Evolutionary conservation across 2,329 filamentous ascomycete species (phyloP).

Genomic region (Penicillium thymicola): DNA sequence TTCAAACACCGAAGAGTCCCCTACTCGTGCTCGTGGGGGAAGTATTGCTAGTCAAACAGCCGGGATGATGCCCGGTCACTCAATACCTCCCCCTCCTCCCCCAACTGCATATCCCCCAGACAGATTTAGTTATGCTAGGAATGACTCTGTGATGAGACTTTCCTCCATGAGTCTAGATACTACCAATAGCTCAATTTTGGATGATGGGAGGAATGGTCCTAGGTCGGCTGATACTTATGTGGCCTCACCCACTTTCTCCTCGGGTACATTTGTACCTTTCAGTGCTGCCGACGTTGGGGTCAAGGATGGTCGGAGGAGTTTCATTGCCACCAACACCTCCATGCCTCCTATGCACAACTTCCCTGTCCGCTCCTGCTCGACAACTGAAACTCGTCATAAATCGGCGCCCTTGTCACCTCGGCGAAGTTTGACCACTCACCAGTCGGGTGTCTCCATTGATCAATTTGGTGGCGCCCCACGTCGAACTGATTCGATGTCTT

Average conservation of each 20-base stretch:
- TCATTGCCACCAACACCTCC: slow-evolving; percentile 23
- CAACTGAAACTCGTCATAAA: slow-evolving; percentile 22
- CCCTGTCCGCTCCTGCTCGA: slow-evolving; percentile 27
- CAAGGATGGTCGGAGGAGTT: slow-evolving; percentile 30
- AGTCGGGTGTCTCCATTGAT: slow-evolving; percentile 26
- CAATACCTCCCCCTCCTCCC: slow-evolving; percentile 38
- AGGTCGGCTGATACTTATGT: slow-evolving; percentile 29
- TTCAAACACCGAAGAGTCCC: slow-evolving; percentile 22
- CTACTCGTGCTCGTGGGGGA: slow-evolving; percentile 26
- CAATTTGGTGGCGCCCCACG: slow-evolving; percentile 26
- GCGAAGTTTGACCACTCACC: slow-evolving; percentile 32
- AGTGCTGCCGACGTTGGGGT: slow-evolving; percentile 39
- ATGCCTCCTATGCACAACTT: slow-evolving; percentile 27
- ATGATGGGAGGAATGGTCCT: slow-evolving; percentile 30
- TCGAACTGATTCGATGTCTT: slow-evolving; percentile 31
- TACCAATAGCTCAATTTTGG: slow-evolving; percentile 39
- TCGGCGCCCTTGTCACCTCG: slow-evolving; percentile 29
- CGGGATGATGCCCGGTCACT: slow-evolving; percentile 35
- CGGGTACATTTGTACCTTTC: slow-evolving; percentile 35
- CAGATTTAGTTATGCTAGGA: slow-evolving; percentile 33
- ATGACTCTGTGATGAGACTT: slow-evolving; percentile 34
- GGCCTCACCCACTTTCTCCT: slow-evolving; percentile 32
- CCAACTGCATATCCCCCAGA: slow-evolving; percentile 30
- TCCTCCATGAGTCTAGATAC: slow-evolving; percentile 40
- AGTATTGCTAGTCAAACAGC: slow-evolving; percentile 36